phyloP scores from a whole-genome alignment of 306 rosid species.

The Pyrus pyrifolia region DNA sequence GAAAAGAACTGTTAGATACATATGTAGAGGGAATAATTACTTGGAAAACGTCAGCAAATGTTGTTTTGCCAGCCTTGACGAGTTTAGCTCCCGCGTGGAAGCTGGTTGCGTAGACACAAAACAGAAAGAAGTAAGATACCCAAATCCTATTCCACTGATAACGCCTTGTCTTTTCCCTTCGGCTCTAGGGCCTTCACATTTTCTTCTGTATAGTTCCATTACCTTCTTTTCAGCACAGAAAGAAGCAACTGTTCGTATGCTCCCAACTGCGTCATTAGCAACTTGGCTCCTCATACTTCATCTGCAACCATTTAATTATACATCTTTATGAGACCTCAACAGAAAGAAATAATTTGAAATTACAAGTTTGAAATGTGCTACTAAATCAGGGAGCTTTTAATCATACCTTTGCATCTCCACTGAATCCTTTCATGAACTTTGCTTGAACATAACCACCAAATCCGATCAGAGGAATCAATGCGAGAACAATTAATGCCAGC shows the following conservation, averaged over 20 bases:
- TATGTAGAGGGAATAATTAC: conserved; percentile 22
- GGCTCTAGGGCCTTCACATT: conserved; percentile 74
- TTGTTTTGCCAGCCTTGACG: conserved; percentile 37
- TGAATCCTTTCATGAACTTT: conserved; percentile 78
- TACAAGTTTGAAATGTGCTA: not conserved
- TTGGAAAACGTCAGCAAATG: conserved; percentile 56
- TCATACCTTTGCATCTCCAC: conserved; percentile 72
- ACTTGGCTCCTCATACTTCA: conserved; percentile 90
- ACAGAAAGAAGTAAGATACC: conserved; percentile 57
- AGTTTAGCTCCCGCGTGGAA: conserved; percentile 79
- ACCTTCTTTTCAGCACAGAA: conserved; percentile 88
- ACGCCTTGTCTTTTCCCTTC: conserved; percentile 68
- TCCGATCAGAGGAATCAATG: conserved; percentile 60
- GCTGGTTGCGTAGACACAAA: conserved; percentile 57
- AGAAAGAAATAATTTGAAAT: not conserved
- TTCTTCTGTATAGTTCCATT: conserved; percentile 64
- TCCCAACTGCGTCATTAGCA: conserved; percentile 85
- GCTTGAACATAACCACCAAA: conserved; percentile 57
- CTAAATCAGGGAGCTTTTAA: not conserved
- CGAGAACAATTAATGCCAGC: conserved; percentile 54
- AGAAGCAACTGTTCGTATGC: conserved; percentile 85
- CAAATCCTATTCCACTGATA: conserved; percentile 82
- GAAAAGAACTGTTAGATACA: not conserved
- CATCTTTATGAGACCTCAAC: not conserved
- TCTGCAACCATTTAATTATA: conserved; percentile 32